Evolutionary conservation across 1,284 basidiomycete genomes (phyloP), one percentile per base, ranked within the genome.

Genomic region (Meripilus lineatus): DNA sequence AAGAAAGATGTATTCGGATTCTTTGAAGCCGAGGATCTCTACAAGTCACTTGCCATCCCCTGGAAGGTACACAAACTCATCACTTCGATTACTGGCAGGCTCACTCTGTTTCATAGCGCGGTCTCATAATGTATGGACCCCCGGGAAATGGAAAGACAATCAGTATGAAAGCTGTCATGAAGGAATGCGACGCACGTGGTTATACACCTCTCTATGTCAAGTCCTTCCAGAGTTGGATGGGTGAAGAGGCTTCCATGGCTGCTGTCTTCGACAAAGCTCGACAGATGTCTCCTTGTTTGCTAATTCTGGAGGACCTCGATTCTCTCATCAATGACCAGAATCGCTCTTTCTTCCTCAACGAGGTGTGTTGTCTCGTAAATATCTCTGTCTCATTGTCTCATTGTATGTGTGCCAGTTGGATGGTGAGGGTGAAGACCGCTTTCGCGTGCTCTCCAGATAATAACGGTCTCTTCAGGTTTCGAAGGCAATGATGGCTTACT

Each of bases 71-170:
- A 44, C 41, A 32, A 46, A 48, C n/a, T n/a, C n/a, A n/a, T n/a
- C n/a, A 30, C 28, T 30, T 30, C 28, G 28, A 30, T 30, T 30
- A 30, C n/a, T 30, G 10, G n/a, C 28, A 30, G n/a, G n/a, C n/a
- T 44, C 1, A 38, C 43, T 10, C 41, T 13, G n/a, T 14, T 2
- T 38, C 49, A 5, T 50, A 86, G 84, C 81, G 83, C 49, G 84
- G 84, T 23, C 56, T 87, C 47, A 84, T 87, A 51, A 70, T 87
- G 74, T 69, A 79, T 55, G 85, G 85, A 3, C 82, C 84, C 23
- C 83, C 85, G 74, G 87, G 88, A 2, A 91, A 92, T 49, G 89
- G 89, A 3, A 91, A 91, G 64, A 91, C 88, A 0, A 88, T 89
- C 62, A 84, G 75, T 46, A 69, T 92, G 58, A 91, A 90, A 60